Evolutionary conservation across 108 stramenopile genomes (phyloP).

Genomic region (Skeletonema costatum): DNA sequence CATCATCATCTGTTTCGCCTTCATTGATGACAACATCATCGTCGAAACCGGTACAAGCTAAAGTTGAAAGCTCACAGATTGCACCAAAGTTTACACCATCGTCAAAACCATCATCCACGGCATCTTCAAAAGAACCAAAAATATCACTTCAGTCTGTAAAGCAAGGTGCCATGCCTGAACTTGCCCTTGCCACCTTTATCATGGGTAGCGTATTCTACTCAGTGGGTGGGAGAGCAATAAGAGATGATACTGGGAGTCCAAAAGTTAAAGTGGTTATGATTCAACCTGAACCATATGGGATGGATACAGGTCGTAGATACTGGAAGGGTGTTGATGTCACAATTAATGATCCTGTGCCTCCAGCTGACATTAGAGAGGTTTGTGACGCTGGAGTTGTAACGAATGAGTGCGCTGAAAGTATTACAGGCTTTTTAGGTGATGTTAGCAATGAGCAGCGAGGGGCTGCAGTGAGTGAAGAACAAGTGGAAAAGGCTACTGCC

Average conservation of each 20-base stretch:
- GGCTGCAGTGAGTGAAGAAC: neutral
- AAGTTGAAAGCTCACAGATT: neutral
- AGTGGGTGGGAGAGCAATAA: neutral
- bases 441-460: slow-evolving; percentile 5
- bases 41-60: neutral
- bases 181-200: neutral
- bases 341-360: slow-evolving; percentile 9
- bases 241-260: neutral
- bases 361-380: slow-evolving; percentile 9
- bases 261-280: slow-evolving; percentile 30
- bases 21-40: too few species aligned
- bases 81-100: neutral
- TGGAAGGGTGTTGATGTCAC: slow-evolving; percentile 33
- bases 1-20: too few species aligned
- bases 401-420: slow-evolving; percentile 33
- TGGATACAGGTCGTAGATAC: slow-evolving; percentile 28
- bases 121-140: neutral
- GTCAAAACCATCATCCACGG: neutral
- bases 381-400: slow-evolving; percentile 23
- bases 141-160: neutral
- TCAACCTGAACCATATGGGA: slow-evolving; percentile 28
- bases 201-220: neutral
- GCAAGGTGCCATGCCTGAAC: neutral
- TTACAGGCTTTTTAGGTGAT: slow-evolving; percentile 25
- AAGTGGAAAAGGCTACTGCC: slow-evolving; percentile 22